phyloP scores from a whole-genome alignment of 1,284 basidiomycete genomes.

The Inonotus obliquus region DNA sequence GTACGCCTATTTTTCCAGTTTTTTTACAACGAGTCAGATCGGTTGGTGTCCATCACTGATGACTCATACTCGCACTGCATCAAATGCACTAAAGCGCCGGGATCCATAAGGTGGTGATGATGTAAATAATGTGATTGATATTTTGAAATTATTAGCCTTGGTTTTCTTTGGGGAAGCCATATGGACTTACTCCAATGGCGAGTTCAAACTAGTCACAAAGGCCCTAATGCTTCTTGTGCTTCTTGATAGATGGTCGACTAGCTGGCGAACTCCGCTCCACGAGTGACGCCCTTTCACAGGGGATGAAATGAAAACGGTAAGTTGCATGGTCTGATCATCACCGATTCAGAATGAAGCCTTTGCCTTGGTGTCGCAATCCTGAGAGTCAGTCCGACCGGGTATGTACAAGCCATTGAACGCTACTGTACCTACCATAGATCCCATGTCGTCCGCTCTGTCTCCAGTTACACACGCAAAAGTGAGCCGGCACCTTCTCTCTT shows the following conservation, averaged over 20 bases:
- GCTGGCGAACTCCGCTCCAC: not conserved
- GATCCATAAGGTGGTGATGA: not conserved
- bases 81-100: not conserved
- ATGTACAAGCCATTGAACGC: not conserved
- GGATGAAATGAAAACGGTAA: not conserved
- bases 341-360: not conserved
- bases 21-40: no score
- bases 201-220: not conserved
- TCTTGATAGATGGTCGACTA: not conserved
- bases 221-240: not conserved
- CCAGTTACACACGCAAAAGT: no score
- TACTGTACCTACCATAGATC: not conserved
- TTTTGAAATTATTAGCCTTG: not conserved
- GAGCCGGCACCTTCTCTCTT: not conserved
- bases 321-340: not conserved
- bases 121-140: not conserved
- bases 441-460: not conserved
- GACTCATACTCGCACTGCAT: not conserved
- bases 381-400: not conserved
- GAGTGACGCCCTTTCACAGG: not conserved
- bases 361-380: not conserved
- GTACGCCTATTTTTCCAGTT: no score
- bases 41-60: not conserved
- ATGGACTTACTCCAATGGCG: not conserved
- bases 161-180: not conserved